Conservation (phyloP, 179 eudicot genomes). For the Gypsophila paniculata region DNA sequence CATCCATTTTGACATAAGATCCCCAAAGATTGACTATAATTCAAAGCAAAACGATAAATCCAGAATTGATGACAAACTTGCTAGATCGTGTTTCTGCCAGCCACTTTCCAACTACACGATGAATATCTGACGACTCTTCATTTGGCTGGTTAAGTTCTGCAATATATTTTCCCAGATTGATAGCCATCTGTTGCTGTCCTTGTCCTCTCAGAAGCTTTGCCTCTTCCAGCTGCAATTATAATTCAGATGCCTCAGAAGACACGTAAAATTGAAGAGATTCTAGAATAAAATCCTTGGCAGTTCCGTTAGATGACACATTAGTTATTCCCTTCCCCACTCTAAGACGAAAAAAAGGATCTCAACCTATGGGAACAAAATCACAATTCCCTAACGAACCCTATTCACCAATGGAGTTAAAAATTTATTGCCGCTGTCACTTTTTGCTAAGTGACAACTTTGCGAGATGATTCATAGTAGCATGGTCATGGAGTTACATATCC, state of each 20-base stretch:
- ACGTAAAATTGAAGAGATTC: background rate
- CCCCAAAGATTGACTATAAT: slow-evolving; percentile 1
- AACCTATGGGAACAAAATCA: background rate
- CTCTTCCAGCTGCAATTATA: slow-evolving; percentile 80
- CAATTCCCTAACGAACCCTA: background rate
- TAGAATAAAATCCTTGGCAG: slow-evolving; percentile 7
- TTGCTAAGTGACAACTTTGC: too few species aligned
- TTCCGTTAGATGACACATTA: background rate
- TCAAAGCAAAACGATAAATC: background rate
- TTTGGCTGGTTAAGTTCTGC: slow-evolving; percentile 52
- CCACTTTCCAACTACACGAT: slow-evolving; percentile 97
- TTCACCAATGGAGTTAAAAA: background rate
- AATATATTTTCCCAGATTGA: slow-evolving; percentile 80
- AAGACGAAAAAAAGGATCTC: background rate
- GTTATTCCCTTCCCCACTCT: background rate
- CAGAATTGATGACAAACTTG: slow-evolving; percentile 54
- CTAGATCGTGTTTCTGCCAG: slow-evolving; percentile 94
- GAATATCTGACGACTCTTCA: slow-evolving; percentile 72
- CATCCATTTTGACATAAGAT: slow-evolving; percentile 30
- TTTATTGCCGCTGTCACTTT: background rate
- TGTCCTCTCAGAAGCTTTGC: slow-evolving; percentile 92
- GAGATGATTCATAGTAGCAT: too few species aligned
- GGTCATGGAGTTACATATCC: slow-evolving; percentile 3
- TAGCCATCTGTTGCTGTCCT: slow-evolving; percentile 90
- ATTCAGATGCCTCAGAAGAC: slow-evolving; percentile 14